Base-by-base conservation (phyloP, 805 yeast species). In the Wickerhamomyces hampshirensis region DNA sequence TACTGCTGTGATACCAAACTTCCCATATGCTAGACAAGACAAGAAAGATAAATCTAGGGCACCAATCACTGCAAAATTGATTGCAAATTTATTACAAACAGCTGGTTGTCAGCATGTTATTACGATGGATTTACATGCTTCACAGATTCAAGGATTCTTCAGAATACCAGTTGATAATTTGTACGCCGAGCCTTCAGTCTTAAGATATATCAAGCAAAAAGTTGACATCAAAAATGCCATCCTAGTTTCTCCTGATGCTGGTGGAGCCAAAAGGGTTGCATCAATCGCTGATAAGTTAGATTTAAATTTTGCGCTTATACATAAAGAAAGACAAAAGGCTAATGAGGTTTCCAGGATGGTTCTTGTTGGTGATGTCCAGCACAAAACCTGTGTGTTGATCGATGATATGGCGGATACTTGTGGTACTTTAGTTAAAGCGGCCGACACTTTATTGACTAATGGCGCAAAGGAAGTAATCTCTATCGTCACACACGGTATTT, bases 351-450 rank as follows among this genome's bases (percentile, higher is more conserved):
- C 93, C 13, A 72, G 84, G 50, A 91, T 91, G 98, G 96, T 91
- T 18, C 70, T 91, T 23, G 98, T 91, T 30, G 98, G 98, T 46
- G 97, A 89, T 59, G 98, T 91, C 28, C 65, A 76, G 4, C 77
- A 79, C 41, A 87, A 85, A 60, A 74, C 80, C 5, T 89, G 97
- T 62, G 70, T 93, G 17, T 66, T 91, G 44, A 85, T 91, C 23
- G 98, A 91, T 60, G 98, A 91, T 59, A 93, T 91, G 94, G 98
- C 98, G 26, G 98, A 91, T 57, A 91, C 98, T 5, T 91, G 98
- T 64, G 98, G 98, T 28, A 91, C 98, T 3, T 68, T 91, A 47
- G 93, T 86, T 45, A 91, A 91, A 62, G 98, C 98, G 1, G 91
- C 96, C 9, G 95, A 91, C 44, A 78, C 89, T 5, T 66, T 91